phyloP scores from a whole-genome alignment of 306 rosid species.

The Corylus heterophylla region DNA sequence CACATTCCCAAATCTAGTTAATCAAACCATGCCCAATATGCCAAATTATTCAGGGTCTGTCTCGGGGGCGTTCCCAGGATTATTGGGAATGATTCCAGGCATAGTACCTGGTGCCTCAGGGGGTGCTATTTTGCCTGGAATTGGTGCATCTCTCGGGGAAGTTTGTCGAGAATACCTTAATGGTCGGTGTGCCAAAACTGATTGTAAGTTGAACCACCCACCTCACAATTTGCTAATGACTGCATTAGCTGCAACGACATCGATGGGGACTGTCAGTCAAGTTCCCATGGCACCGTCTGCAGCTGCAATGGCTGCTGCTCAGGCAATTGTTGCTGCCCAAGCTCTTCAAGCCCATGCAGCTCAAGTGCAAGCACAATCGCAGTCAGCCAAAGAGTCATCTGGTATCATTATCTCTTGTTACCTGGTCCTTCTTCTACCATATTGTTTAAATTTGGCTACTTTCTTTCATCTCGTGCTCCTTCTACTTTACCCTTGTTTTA shows the following conservation, averaged over 20 bases:
- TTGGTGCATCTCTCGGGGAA: slow-evolving; percentile 94
- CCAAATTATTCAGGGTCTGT: slow-evolving; percentile 97
- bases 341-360: slow-evolving; percentile 99
- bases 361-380: slow-evolving; percentile 79
- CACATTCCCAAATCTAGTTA: slow-evolving; percentile 74
- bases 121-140: slow-evolving; percentile 95
- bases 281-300: slow-evolving; percentile 99
- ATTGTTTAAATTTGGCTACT: neutral
- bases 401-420: slow-evolving; percentile 53
- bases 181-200: slow-evolving; percentile 90
- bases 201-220: slow-evolving; percentile 93
- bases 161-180: slow-evolving; percentile 93
- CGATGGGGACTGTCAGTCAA: slow-evolving; percentile 90
- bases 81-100: slow-evolving; percentile 98
- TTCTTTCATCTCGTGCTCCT: slow-evolving; percentile 9
- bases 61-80: slow-evolving; percentile 96
- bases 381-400: slow-evolving; percentile 74
- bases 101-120: slow-evolving; percentile 89
- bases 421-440: neutral
- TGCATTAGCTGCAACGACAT: slow-evolving; percentile 92
- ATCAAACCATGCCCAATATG: slow-evolving; percentile 99
- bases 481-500: slow-evolving; percentile 7
- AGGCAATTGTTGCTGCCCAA: slow-evolving; percentile 99
- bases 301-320: slow-evolving; percentile 99
- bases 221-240: slow-evolving; percentile 96